Percentiles rank a stretch among this genome's conserved stretches.
These are phyloP conservation scores for Mycena galopus DNA, from an alignment of 768 basidiomycete genomes.

Conservation along the genomic window DNA sequence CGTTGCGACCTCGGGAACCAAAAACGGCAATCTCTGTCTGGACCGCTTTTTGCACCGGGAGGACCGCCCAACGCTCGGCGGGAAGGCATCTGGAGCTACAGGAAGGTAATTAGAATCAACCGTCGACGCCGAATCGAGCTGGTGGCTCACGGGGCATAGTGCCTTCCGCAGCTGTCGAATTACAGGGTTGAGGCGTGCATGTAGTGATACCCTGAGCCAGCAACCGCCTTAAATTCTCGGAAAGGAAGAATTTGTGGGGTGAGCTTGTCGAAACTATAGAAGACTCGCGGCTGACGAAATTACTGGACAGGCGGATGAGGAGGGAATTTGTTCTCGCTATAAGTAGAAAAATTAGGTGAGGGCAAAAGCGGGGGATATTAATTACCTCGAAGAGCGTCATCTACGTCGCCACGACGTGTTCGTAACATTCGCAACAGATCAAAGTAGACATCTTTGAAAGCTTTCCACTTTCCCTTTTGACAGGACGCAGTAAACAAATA, in stretches of 20 bases:
- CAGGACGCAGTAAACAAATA: conserved; percentile 27
- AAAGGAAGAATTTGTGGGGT: neutral
- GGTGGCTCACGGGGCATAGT: conserved; percentile 29
- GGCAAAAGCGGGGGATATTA: too few relatives aligned
- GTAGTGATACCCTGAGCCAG: conserved; percentile 19
- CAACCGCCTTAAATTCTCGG: conserved; percentile 2
- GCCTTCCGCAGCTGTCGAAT: neutral
- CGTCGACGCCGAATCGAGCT: neutral
- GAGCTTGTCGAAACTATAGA: neutral
- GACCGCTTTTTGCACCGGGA: conserved; percentile 4
- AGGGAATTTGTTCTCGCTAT: conserved; percentile 26
- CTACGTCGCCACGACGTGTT: conserved; percentile 17
- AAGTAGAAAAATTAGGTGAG: neutral
- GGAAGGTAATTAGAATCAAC: neutral
- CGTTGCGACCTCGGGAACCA: neutral
- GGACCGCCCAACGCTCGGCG: neutral
- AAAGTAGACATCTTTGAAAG: conserved; percentile 26
- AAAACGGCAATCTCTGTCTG: conserved; percentile 1
- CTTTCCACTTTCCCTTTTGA: conserved; percentile 21
- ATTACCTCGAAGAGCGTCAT: conserved; percentile 25
- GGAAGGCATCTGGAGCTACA: conserved; percentile 27
- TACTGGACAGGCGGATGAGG: conserved; percentile 29
- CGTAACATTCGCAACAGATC: conserved; percentile 32
- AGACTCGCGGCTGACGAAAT: conserved; percentile 15
- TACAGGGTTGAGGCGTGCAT: conserved; percentile 13